These are phyloP conservation scores for Cladosporium cucumerinum DNA, from an alignment of 2,329 filamentous ascomycete genomes.

Conservation along the genomic window DNA sequence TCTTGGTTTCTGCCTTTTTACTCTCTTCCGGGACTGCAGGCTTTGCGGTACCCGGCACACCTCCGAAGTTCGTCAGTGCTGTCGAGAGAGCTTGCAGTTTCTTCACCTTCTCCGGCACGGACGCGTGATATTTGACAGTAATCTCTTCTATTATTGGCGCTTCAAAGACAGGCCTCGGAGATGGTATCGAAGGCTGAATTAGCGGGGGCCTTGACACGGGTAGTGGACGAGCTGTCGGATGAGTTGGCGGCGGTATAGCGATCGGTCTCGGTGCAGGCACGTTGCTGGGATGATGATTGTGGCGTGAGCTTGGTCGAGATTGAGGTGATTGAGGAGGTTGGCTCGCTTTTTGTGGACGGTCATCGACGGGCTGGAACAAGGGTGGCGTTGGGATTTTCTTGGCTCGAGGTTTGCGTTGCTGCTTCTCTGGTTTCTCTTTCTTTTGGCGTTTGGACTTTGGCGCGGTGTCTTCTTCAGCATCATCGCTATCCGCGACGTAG, in stretches of 20 bases:
- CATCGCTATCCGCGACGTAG: constrained; percentile 31
- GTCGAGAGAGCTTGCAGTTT: constrained; percentile 27
- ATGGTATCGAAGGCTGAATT: neutral
- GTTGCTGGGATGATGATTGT: neutral
- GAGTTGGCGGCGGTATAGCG: neutral
- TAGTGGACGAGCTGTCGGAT: neutral
- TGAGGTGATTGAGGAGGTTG: neutral
- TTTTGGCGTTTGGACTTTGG: constrained; percentile 5
- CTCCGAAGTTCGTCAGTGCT: constrained; percentile 29
- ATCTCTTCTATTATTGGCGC: constrained; percentile 6
- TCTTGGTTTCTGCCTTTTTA: neutral
- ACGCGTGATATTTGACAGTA: constrained; percentile 13
- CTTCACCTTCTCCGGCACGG: constrained; percentile 26
- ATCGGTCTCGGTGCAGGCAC: neutral
- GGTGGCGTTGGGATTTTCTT: neutral
- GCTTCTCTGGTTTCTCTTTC: constrained; percentile 10
- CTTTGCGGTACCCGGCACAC: constrained; percentile 20
- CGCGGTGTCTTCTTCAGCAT: constrained; percentile 17
- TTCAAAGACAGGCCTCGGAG: neutral
- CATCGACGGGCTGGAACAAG: neutral
- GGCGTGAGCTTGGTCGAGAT: neutral
- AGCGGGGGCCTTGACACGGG: neutral
- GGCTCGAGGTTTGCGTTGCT: neutral
- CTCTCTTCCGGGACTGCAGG: neutral
- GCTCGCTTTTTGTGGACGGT: neutral